A percentile compares a stretch with the other conserved stretches of the same genome.
phyloP scores from a whole-genome alignment of 2,329 filamentous ascomycete genomes.

The Aureobasidium sp. region DNA sequence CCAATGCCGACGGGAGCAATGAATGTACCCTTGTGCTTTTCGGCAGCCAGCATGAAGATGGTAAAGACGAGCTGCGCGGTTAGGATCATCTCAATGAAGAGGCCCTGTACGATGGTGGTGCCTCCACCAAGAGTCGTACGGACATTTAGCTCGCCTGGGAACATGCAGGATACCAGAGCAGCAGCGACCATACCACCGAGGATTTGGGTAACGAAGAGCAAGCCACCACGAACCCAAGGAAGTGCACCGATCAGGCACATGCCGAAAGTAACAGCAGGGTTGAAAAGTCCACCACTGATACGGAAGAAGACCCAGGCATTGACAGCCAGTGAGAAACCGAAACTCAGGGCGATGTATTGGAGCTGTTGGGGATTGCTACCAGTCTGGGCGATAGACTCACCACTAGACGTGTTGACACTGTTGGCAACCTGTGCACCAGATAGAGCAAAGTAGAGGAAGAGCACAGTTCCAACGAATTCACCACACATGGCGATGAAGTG shows the following conservation, averaged over 20 bases:
- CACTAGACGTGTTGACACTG: slow-evolving; percentile 23
- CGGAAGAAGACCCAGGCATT: slow-evolving; percentile 34
- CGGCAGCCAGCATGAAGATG: slow-evolving; percentile 33
- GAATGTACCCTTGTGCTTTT: slow-evolving; percentile 36
- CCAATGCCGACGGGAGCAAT: slow-evolving; percentile 36
- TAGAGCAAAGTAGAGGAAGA: slow-evolving; percentile 39
- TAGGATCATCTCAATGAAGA: slow-evolving; percentile 34
- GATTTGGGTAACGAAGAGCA: slow-evolving; percentile 30
- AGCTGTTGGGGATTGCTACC: slow-evolving; percentile 29
- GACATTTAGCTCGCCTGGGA: slow-evolving; percentile 30
- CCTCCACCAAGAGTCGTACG: slow-evolving; percentile 26
- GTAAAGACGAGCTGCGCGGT: slow-evolving; percentile 34
- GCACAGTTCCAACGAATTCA: slow-evolving; percentile 36
- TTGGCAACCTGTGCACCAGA: slow-evolving; percentile 38
- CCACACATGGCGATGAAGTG: slow-evolving; percentile 26
- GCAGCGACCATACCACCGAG: slow-evolving; percentile 30
- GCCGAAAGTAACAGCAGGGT: slow-evolving; percentile 30
- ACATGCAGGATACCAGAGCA: slow-evolving; percentile 27
- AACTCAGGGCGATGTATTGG: slow-evolving; percentile 31
- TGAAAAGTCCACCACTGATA: slow-evolving; percentile 29
- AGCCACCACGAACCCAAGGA: slow-evolving; percentile 24
- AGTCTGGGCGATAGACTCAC: slow-evolving; percentile 18
- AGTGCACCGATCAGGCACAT: slow-evolving; percentile 30
- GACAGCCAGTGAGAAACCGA: slow-evolving; percentile 33
- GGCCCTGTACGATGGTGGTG: slow-evolving; percentile 29